phyloP scores from a whole-genome alignment of 2,329 filamentous ascomycete genomes.

The Colletotrichum sp. region DNA sequence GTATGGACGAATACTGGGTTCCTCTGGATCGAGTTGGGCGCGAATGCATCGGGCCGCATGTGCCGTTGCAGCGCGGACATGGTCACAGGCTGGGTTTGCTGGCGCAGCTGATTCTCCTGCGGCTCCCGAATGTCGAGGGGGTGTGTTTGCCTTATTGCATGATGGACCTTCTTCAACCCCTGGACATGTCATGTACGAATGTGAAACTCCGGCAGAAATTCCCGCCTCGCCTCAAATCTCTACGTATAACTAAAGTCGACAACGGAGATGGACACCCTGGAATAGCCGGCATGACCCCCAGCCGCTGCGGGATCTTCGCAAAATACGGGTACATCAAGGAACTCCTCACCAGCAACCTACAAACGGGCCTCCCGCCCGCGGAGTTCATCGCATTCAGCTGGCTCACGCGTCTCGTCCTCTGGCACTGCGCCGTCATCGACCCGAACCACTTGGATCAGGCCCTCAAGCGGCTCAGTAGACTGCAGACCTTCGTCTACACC shows the following conservation, averaged over 20 bases:
- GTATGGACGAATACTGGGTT: not conserved
- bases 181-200: not conserved
- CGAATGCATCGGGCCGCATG: rapidly evolving
- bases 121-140: not conserved
- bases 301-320: not conserved
- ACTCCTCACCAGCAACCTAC: not conserved
- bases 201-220: rapidly evolving
- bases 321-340: not conserved
- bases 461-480: not conserved
- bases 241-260: not conserved
- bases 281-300: not conserved
- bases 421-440: not conserved
- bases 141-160: rapidly evolving
- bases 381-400: not conserved
- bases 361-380: not conserved
- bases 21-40: not conserved
- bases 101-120: not conserved
- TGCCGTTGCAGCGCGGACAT: not conserved
- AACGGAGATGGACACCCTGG: not conserved
- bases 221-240: not conserved
- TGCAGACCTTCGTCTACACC: not conserved
- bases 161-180: not conserved
- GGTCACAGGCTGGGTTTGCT: not conserved
- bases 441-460: not conserved
- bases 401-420: not conserved